phyloP scores from a whole-genome alignment of 441 rosid genomes.

The Populus hybrid region DNA sequence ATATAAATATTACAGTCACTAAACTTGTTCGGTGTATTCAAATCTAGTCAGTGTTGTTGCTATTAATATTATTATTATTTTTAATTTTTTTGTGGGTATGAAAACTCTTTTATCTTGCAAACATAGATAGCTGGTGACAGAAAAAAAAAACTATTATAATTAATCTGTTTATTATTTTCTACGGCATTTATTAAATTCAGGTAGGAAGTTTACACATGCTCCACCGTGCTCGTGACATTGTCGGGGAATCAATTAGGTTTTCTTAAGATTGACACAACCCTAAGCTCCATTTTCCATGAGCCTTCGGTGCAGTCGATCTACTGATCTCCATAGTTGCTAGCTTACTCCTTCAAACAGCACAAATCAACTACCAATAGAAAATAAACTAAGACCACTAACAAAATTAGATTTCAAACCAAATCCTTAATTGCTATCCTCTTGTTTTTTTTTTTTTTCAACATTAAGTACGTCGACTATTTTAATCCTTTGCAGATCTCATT shows the following conservation, averaged over 20 bases:
- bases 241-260: not conserved
- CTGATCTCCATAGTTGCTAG: not conserved
- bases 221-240: not conserved
- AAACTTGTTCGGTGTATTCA: not conserved
- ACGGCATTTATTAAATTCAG: not conserved
- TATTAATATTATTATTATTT: too few species aligned
- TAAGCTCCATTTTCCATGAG: not conserved
- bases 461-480: too few species aligned
- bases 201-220: not conserved
- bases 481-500: too few species aligned
- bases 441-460: too few species aligned
- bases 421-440: too few species aligned
- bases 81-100: not conserved
- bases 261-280: not conserved
- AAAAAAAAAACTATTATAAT: too few species aligned
- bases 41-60: not conserved
- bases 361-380: not conserved
- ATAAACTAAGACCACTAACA: too few species aligned
- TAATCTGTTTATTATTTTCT: not conserved
- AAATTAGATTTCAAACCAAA: too few species aligned
- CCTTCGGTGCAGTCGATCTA: not conserved
- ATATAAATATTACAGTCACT: not conserved
- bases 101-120: not conserved
- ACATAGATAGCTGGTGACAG: not conserved
- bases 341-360: not conserved